Evolutionary conservation across 2,329 filamentous ascomycete genomes (phyloP).

Genomic region (Fusarium duplospermum): DNA sequence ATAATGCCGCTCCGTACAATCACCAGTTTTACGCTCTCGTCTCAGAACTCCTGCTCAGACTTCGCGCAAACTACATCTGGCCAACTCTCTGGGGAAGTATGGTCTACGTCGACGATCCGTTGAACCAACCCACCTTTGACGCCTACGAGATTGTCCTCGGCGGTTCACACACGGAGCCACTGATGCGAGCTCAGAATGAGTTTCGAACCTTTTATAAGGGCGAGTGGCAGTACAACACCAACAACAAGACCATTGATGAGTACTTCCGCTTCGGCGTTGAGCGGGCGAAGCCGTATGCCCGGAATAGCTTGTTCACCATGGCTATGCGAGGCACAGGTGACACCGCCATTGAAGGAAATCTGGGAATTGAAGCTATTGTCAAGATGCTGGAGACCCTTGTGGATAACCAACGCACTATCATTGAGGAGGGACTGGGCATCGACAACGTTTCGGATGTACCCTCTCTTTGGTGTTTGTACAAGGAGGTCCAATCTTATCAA

Average conservation of each 20-base stretch:
- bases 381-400: constrained; percentile 46
- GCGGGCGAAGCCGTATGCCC: constrained; percentile 73
- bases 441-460: constrained; percentile 33
- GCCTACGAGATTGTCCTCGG: constrained; percentile 81
- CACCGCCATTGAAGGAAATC: constrained; percentile 66
- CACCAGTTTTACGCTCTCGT: constrained; percentile 74
- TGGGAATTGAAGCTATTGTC: constrained; percentile 56
- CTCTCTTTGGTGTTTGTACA: constrained; percentile 74
- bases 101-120: constrained; percentile 77
- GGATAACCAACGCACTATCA: constrained; percentile 52
- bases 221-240: constrained; percentile 76
- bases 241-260: constrained; percentile 74
- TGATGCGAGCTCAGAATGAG: constrained; percentile 72
- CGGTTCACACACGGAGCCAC: constrained; percentile 79
- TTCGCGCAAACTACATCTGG: constrained; percentile 81
- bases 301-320: constrained; percentile 73
- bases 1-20: constrained; percentile 67
- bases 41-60: constrained; percentile 76
- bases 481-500: constrained; percentile 73
- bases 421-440: constrained; percentile 29
- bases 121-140: constrained; percentile 76
- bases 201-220: constrained; percentile 66
- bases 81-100: constrained; percentile 78
- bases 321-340: constrained; percentile 79
- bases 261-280: constrained; percentile 77